These are phyloP conservation scores for Phytophthora constricta DNA, from an alignment of 352 stramenopile species.

Conservation along the genomic window DNA sequence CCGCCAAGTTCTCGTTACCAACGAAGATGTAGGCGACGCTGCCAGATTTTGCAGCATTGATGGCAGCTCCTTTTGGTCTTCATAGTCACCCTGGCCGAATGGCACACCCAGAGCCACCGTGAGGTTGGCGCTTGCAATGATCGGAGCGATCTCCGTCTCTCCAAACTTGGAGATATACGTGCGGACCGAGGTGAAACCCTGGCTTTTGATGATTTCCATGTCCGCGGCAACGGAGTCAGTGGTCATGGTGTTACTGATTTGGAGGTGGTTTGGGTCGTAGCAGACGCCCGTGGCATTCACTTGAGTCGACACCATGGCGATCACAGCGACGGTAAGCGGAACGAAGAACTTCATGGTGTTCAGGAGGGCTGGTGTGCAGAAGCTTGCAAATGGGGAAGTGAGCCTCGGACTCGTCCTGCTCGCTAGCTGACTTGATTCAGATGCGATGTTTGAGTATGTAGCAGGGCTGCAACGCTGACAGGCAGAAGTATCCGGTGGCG, in stretches of 20 bases:
- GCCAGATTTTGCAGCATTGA: constrained; percentile 45
- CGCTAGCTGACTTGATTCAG: not conserved
- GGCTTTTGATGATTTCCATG: constrained; percentile 52
- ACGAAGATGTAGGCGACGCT: constrained; percentile 66
- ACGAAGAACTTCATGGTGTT: constrained; percentile 47
- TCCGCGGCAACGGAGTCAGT: constrained; percentile 41
- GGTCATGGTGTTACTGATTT: constrained; percentile 23
- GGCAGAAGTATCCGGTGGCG: constrained; percentile 27
- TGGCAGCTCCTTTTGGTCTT: constrained; percentile 40
- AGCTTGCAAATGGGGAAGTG: constrained; percentile 33
- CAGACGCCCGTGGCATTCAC: constrained; percentile 64
- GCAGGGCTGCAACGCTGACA: too few species aligned
- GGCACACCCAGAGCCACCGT: constrained; percentile 52
- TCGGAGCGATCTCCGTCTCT: constrained; percentile 41
- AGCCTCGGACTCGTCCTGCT: constrained; percentile 2
- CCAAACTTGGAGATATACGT: constrained; percentile 73
- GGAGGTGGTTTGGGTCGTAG: constrained; percentile 69
- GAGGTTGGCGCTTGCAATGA: constrained; percentile 46
- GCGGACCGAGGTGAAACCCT: constrained; percentile 63
- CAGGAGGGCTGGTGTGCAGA: constrained; percentile 3
- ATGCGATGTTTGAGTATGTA: too few species aligned
- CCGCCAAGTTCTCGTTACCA: constrained; percentile 67
- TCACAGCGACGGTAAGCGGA: constrained; percentile 24
- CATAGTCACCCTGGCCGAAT: constrained; percentile 48
- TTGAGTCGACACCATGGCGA: constrained; percentile 28